Base-by-base conservation (phyloP, 371 early-diverging fungal species). In the Mucor indicus region DNA sequence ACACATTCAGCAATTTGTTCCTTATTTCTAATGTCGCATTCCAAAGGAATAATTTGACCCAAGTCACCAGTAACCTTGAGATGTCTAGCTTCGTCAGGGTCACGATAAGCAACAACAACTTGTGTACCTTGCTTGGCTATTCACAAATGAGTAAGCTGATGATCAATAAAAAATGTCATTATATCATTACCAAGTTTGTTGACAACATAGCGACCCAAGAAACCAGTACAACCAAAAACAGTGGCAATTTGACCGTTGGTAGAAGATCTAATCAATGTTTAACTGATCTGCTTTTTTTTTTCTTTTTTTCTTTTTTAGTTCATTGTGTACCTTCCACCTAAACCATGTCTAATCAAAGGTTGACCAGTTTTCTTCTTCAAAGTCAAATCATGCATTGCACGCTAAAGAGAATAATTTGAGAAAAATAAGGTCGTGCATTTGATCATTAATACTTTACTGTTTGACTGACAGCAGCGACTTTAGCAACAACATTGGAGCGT, bases 181-280 rank as follows among this genome's bases (percentile, higher is more conserved):
- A 4, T 29, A 36, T 27, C 30, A 53, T 47, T 77, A 90, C 92
- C 93, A 36, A 96, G 83, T 55, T 87, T 87, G 66, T 87, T 86
- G 35, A 96, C 92, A 38, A 98, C 72, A 60, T 96, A 96, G 39
- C 97, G 88, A 43, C 96, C 97, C 23, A 96, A 79, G 72, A 95
- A 96, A 38, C 98, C 98, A 36, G 93, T 95, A 72, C 88, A 86
- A 23, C 98, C 98, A 69, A 96, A 95, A 13, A 96, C 97, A 19
- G 98, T 98, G 30, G 90, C 92, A 30, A 86, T 83, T 60, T 91
- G 90, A 16, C 96, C 97, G 53, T 80, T 84, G 49, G 80, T 80
- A 16, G 89, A 84, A 19, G 85, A 84, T 38, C 91, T 59, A 27
- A 25, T 25, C 35, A 13, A 11, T 10, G 13, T 19, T 20, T 48